A percentile compares a stretch with the other conserved stretches of the same genome.
Evolutionary conservation across 2,329 filamentous ascomycete species (phyloP).

Genomic region (Teratosphaeria gauchensis): DNA sequence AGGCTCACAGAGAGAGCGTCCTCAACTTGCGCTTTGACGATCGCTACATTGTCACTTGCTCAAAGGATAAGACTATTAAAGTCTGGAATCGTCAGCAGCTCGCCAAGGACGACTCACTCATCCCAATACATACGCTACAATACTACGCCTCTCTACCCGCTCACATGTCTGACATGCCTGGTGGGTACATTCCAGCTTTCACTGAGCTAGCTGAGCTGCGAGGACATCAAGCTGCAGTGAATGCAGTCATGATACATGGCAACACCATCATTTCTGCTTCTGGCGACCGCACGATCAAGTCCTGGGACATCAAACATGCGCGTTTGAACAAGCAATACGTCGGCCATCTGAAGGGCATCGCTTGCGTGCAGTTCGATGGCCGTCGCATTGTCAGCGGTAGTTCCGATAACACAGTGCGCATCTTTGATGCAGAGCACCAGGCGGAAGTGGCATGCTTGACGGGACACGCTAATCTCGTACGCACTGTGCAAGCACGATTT

Average conservation of each 20-base stretch:
- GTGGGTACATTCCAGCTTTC: slow-evolving; percentile 55
- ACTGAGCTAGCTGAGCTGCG: slow-evolving; percentile 65
- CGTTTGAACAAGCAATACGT: slow-evolving; percentile 66
- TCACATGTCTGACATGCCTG: slow-evolving; percentile 19
- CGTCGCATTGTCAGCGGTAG: slow-evolving; percentile 90
- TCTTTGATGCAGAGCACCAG: slow-evolving; percentile 78
- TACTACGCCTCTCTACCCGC: slow-evolving; percentile 32
- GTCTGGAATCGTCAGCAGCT: slow-evolving; percentile 77
- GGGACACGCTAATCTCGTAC: slow-evolving; percentile 74
- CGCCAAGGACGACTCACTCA: slow-evolving; percentile 31
- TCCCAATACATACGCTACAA: slow-evolving; percentile 26
- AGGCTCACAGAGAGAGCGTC: slow-evolving; percentile 81
- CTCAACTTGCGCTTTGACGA: slow-evolving; percentile 89
- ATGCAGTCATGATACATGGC: slow-evolving; percentile 83
- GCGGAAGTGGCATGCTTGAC: slow-evolving; percentile 82
- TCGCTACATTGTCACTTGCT: slow-evolving; percentile 87
- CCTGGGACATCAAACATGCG: slow-evolving; percentile 84
- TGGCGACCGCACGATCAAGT: slow-evolving; percentile 84
- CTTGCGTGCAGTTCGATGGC: slow-evolving; percentile 93
- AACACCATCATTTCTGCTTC: slow-evolving; percentile 89
- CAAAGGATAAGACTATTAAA: slow-evolving; percentile 94
- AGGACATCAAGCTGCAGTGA: slow-evolving; percentile 85
- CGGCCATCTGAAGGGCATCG: slow-evolving; percentile 90
- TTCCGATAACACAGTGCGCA: slow-evolving; percentile 90
- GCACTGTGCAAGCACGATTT: slow-evolving; percentile 91